These are phyloP conservation scores for Colletotrichum sp. DNA, from an alignment of 2,329 filamentous ascomycete genomes.

Conservation along the genomic window DNA sequence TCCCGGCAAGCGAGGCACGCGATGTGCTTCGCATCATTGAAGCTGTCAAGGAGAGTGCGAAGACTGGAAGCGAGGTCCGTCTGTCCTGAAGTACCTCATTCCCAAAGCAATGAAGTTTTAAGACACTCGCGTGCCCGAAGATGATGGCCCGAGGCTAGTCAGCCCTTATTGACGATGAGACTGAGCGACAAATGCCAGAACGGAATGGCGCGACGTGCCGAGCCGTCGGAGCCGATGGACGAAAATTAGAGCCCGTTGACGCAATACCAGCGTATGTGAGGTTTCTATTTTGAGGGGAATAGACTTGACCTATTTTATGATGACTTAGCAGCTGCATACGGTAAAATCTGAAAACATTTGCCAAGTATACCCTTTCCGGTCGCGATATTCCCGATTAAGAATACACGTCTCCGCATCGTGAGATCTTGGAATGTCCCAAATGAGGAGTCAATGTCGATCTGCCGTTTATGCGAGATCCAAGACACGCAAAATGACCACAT, in stretches of 20 bases:
- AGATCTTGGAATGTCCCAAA: background rate
- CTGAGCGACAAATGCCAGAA: background rate
- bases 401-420: background rate
- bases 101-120: background rate
- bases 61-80: conserved; percentile 48
- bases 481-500: background rate
- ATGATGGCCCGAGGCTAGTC: fast-evolving
- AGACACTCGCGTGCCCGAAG: background rate
- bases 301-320: background rate
- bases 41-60: conserved; percentile 54
- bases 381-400: background rate
- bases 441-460: background rate
- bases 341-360: background rate
- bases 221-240: background rate
- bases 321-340: background rate
- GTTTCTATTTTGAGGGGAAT: background rate
- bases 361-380: background rate
- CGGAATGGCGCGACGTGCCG: background rate
- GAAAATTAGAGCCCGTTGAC: background rate
- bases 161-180: background rate
- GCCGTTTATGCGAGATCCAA: background rate
- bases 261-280: background rate
- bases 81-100: conserved; percentile 27
- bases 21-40: conserved; percentile 61
- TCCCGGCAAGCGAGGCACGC: conserved; percentile 55